Evolutionary conservation across 495 filamentous ascomycete species (phyloP).

Genomic region (Hypoxylon lenormandii): DNA sequence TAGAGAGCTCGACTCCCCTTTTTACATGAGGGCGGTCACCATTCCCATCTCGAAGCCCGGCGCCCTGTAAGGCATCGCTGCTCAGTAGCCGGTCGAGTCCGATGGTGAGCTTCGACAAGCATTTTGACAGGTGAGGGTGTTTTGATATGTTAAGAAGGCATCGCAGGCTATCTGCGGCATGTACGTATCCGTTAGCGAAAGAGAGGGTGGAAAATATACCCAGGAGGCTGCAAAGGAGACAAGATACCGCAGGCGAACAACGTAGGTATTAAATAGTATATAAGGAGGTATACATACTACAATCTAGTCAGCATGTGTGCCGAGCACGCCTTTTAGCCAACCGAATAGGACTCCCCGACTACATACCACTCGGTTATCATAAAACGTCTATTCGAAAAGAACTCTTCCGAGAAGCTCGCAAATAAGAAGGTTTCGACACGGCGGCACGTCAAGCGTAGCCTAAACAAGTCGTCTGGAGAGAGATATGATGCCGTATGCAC

Average conservation of each 20-base stretch:
- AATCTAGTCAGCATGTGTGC: conserved; percentile 8
- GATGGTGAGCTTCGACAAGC: conserved; percentile 43
- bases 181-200: neutral
- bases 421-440: conserved; percentile 53
- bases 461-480: conserved; percentile 39
- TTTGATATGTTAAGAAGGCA: conserved; percentile 45
- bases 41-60: conserved; percentile 3
- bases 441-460: conserved; percentile 55
- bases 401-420: conserved; percentile 55
- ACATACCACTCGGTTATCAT: conserved; percentile 55
- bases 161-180: conserved; percentile 34
- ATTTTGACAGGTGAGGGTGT: conserved; percentile 48
- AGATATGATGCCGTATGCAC: conserved; percentile 39
- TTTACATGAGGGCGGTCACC: conserved; percentile 16
- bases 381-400: conserved; percentile 60
- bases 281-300: conserved; percentile 22
- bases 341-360: neutral
- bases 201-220: neutral
- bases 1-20: conserved; percentile 28
- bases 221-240: neutral
- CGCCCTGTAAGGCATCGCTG: conserved; percentile 27
- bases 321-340: neutral
- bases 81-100: conserved; percentile 46
- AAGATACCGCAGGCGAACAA: too few species aligned
- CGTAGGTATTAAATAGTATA: neutral